Base-by-base conservation (phyloP, 1,139 yeast genomes). In the Geotrichum macrosporum region DNA sequence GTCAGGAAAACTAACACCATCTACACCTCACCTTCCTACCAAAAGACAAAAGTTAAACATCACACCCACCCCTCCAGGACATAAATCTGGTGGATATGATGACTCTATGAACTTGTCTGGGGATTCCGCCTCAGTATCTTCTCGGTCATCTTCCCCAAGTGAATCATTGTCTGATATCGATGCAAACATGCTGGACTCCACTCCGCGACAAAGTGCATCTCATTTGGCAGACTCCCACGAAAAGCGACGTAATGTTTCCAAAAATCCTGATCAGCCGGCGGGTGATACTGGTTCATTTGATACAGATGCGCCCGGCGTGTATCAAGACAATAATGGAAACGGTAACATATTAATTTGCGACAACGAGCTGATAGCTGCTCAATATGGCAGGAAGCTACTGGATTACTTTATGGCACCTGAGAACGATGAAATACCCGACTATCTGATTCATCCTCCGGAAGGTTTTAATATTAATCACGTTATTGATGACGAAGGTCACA, bases 401-500 rank as follows among this genome's bases (percentile, higher is more conserved):
- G 76, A 75, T 55, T 73, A 70, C 55, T 81, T 81, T 65, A 80
- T 84, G 69, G 75, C 86, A 47, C 84, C 84, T 37, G 94, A 84
- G 53, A 77, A 78, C 51, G 76, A 78, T 22, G 75, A 78, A n/a
- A 76, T 89, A 44, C 95, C 96, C 1, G 76, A 77, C 41, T 82
- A 82, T 54, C 67, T 89, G 35, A 73, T 78, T 45, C 75, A 79
- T 53, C 89, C 94, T 1, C 95, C 96, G 0, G 70, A 73, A 18
- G 87, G 86, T 56, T 84, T 87, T 58, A 82, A 87, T 58, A 80
- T 88, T 53, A 86, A 89, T 66, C 89, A 80, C 53, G 79, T 89
- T 4, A 86, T 92, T 38, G 98, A 92, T 60, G 94, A 86, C 56
- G 97, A 92, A 65, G 96, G 96, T 0, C 96, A 92, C 59, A 85